Percentiles rank a stretch among this genome's conserved stretches.
Evolutionary conservation across 257 asterid genomes (phyloP).

Genomic region (Misopates orontium): DNA sequence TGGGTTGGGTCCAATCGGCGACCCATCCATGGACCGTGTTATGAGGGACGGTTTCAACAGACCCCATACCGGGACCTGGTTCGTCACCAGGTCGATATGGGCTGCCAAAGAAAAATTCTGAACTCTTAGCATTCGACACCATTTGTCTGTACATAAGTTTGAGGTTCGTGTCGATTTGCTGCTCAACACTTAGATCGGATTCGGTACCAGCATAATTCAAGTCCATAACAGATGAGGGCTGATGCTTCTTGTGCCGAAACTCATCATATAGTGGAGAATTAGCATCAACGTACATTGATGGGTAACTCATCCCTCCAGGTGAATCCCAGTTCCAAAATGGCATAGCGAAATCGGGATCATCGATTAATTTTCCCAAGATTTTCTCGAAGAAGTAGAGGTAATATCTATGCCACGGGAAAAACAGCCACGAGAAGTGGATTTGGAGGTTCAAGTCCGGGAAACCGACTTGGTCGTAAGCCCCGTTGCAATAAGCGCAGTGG

Average conservation of each 20-base stretch:
- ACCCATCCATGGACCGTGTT: constrained; percentile 39
- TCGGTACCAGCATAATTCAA: constrained; percentile 29
- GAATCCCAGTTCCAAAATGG: constrained; percentile 46
- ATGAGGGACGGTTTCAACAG: constrained; percentile 53
- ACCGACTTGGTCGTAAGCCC: constrained; percentile 49
- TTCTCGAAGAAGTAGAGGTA: constrained; percentile 47
- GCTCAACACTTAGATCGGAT: constrained; percentile 1
- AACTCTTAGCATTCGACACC: constrained; percentile 37
- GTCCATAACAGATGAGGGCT: constrained; percentile 38
- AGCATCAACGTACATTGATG: constrained; percentile 26
- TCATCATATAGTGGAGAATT: constrained; percentile 41
- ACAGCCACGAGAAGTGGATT: constrained; percentile 43
- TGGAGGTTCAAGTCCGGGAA: constrained; percentile 25
- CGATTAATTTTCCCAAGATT: constrained; percentile 36
- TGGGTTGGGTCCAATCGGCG: constrained; percentile 39
- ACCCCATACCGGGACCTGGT: constrained; percentile 43
- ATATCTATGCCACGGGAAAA: constrained; percentile 52
- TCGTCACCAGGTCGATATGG: constrained; percentile 34
- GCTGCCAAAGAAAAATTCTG: constrained; percentile 43
- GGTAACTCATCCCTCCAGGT: constrained; percentile 54
- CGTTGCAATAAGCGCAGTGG: constrained; percentile 55
- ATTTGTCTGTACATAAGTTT: constrained; percentile 40
- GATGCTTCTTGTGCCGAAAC: constrained; percentile 32
- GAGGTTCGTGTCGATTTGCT: constrained; percentile 37
- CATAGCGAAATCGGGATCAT: constrained; percentile 37